phyloP scores from a whole-genome alignment of 345 rosid genomes.

The Pugionium dolabratum region DNA sequence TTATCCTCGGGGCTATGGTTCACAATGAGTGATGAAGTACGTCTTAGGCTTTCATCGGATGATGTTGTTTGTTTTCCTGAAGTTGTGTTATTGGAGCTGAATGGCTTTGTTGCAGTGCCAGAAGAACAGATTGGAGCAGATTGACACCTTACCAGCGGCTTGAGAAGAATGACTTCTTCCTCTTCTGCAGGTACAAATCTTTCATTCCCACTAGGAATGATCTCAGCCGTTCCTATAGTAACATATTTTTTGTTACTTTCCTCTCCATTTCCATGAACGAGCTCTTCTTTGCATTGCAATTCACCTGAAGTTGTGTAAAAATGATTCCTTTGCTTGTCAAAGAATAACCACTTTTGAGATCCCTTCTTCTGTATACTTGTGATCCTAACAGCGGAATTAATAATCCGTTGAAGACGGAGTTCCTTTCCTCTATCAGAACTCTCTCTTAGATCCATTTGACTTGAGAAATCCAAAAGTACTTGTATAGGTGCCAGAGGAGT shows the following conservation, averaged over 20 bases:
- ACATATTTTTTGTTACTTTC: constrained; percentile 18
- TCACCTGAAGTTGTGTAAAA: constrained; percentile 42
- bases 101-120: constrained; percentile 34
- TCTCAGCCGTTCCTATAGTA: constrained; percentile 25
- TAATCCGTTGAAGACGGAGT: constrained; percentile 58
- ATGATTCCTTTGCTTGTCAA: constrained; percentile 41
- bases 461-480: constrained; percentile 56
- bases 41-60: constrained; percentile 75
- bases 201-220: constrained; percentile 33
- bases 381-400: constrained; percentile 59
- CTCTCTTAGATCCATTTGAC: constrained; percentile 42
- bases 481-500: constrained; percentile 58
- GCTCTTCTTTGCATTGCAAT: constrained; percentile 29
- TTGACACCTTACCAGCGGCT: constrained; percentile 82
- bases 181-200: constrained; percentile 63
- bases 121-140: constrained; percentile 69
- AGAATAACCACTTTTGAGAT: constrained; percentile 57
- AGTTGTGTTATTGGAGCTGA: constrained; percentile 36
- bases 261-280: constrained; percentile 35
- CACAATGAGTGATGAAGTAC: constrained; percentile 66
- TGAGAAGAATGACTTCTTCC: constrained; percentile 93
- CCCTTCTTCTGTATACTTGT: constrained; percentile 47
- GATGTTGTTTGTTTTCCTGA: background rate
- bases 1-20: constrained; percentile 51
- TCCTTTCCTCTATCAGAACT: constrained; percentile 49